Evolutionary conservation across 495 filamentous ascomycete species (phyloP), one percentile per base, ranked within the genome.

Genomic region (Trypethelium eluteriae): DNA sequence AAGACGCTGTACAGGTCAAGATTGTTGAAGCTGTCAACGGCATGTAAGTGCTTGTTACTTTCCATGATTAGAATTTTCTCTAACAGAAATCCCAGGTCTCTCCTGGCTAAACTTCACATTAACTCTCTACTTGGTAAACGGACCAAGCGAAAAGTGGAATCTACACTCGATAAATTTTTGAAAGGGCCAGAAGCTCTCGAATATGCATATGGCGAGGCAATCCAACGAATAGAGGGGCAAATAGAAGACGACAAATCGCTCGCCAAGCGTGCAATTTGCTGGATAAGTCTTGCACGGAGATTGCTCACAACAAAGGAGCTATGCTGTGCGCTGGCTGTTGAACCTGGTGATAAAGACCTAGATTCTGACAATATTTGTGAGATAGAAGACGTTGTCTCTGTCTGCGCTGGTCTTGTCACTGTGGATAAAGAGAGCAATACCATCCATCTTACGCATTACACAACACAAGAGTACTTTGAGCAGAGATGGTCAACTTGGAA

Each of bases 401-500:
- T 80, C 5, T 86, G 84, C 69, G 79, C 78, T 61, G 84, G 85
- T 1, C 71, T 88, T 12, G 78, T 85, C 2, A 81, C 73, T 3
- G 62, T 83, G 2, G 81, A 86, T 59, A 25, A 78, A 36, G 74
- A 78, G 32, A 84, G 77, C 64, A 39, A 70, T 14, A 74, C 80
- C 39, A 73, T 85, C 53, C 80, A 81, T 11, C 73, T 86, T 11
- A 78, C 84, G 9, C 85, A 86, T 70, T 83, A 81, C 66, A 84
- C 84, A 2, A 74, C 82, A 0, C 78, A 84, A 66, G 78, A 81
- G 47, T 87, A 83, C 70, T 80, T 86, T 61, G 73, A 80, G 25
- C 68, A 70, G 34, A 79, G 69, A n/a, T 70, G 69, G 62, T 41
- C 63, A 1, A 56, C 65, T 12, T 80, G 75, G 75, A 77, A 79